Evolutionary conservation across 495 filamentous ascomycete species (phyloP).

Genomic region (Apiosordaria backusii): DNA sequence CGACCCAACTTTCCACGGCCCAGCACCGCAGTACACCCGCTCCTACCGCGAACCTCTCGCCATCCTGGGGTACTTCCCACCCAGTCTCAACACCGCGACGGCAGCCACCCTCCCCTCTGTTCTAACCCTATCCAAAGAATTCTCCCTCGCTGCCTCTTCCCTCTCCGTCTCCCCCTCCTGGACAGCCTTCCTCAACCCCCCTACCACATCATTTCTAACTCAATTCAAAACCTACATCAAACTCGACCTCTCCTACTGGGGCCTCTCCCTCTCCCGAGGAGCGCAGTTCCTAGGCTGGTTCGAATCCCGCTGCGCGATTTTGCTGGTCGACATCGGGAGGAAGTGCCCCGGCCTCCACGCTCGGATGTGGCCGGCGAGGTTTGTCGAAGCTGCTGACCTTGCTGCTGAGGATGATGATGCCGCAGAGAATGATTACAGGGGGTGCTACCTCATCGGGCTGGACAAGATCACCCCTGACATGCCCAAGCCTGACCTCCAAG

Average conservation of each 20-base stretch:
- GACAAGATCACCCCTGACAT: constrained; percentile 29
- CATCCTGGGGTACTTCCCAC: constrained; percentile 52
- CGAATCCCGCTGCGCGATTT: constrained; percentile 47
- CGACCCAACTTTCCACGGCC: constrained; percentile 49
- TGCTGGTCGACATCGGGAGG: constrained; percentile 52
- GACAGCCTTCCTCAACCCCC: constrained; percentile 36
- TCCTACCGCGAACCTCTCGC: constrained; percentile 52
- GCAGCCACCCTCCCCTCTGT: constrained; percentile 47
- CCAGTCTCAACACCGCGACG: constrained; percentile 51
- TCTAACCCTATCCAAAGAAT: constrained; percentile 46
- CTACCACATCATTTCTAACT: constrained; percentile 38
- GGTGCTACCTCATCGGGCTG: constrained; percentile 56
- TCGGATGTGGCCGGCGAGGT: constrained; percentile 57
- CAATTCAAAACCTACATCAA: constrained; percentile 48
- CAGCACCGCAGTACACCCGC: constrained; percentile 43
- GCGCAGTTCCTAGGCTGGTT: constrained; percentile 51
- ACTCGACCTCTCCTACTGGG: constrained; percentile 57
- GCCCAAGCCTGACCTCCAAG: constrained; percentile 30
- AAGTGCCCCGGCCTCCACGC: constrained; percentile 44
- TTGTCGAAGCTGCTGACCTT: constrained; percentile 30
- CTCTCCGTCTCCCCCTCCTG: constrained; percentile 41
- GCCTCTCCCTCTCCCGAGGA: constrained; percentile 42
- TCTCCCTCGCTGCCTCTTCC: constrained; percentile 33
- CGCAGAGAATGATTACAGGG: constrained; percentile 28
- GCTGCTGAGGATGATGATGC: background rate